Evolutionary conservation across 1,139 yeast species (phyloP), one percentile per base, ranked within the genome.

Genomic region (Yamadazyma trypodendri): DNA sequence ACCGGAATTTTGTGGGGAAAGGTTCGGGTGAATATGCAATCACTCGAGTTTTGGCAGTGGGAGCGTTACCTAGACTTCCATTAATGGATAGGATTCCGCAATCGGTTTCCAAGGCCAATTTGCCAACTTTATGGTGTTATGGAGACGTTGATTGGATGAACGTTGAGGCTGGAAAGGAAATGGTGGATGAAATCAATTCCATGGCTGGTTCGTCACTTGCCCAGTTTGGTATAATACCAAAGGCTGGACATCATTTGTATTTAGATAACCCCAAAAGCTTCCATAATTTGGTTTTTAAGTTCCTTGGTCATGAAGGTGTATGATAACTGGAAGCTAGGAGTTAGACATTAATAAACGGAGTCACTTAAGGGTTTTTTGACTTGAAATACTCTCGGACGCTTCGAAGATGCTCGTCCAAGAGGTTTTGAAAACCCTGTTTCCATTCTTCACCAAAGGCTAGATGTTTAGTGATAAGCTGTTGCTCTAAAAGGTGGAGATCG

Each of bases 191-290:
- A 40, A 68, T 69, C 35, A 70, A 70, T 42, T 40, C 51, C n/a
- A 50, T 67, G 36, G 50, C 72, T 0, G 39, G 43, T 11, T 43
- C 45, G 6, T 38, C 42, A 9, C 37, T 43, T 35, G 67, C 73
- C 2, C 33, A 46, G 5, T 79, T 74, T 42, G 61, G 59, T 12
- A 63, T 77, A 8, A 63, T 85, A 1, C 55, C 67, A 2, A 63
- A 75, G 36, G 79, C 90, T 1, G 92, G 95, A 0, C 96, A 87
- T 55, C 92, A 87, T 58, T 58, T 87, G 39, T 85, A 85, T 51
- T 61, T 87, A 43, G 95, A 87, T 56, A 86, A 87, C 46, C 81
- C 84, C 5, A 50, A 48, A 6, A 55, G 45, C 11, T 60, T 61
- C 38, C 60, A 63, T 14, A 45, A 51, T 10, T 60, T 64, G 30